Conservation (phyloP, 768 basidiomycete species). For the Tephrocybe sp. region DNA sequence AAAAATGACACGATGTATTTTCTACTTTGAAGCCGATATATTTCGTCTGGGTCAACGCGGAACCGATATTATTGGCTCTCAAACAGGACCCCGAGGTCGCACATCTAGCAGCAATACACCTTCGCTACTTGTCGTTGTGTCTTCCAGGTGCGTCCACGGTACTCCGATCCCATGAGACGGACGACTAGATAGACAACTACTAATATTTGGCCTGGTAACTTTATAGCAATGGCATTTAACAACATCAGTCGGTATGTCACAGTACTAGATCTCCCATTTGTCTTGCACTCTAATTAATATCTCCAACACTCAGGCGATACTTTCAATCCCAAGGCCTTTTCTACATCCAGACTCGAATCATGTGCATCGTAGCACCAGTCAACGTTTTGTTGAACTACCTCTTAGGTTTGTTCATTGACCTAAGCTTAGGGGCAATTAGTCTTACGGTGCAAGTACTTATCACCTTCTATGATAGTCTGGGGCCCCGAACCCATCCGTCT, state of each 20-base stretch:
- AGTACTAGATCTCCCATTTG: constrained; percentile 9
- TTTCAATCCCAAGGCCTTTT: constrained; percentile 91
- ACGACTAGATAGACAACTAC: not conserved
- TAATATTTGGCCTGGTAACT: not conserved
- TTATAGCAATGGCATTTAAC: constrained; percentile 21
- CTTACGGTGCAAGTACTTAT: too few relatives aligned
- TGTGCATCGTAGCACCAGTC: constrained; percentile 76
- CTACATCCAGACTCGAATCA: constrained; percentile 77
- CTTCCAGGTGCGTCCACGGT: constrained; percentile 51
- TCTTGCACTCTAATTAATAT: constrained; percentile 16
- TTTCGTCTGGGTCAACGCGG: constrained; percentile 52
- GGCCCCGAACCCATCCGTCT: constrained; percentile 73
- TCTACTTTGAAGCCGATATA: constrained; percentile 2
- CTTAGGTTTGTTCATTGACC: constrained; percentile 48
- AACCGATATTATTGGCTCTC: constrained; percentile 67
- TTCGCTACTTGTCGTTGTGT: constrained; percentile 70
- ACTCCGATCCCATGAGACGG: too few relatives aligned
- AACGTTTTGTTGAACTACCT: constrained; percentile 81
- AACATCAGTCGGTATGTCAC: constrained; percentile 1
- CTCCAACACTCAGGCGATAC: constrained; percentile 47
- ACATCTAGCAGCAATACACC: constrained; percentile 66
- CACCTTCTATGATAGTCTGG: constrained; percentile 59
- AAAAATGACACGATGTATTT: too few relatives aligned
- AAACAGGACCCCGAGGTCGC: constrained; percentile 85
- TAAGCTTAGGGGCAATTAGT: too few relatives aligned